Evolutionary conservation across 2,329 filamentous ascomycete species (phyloP), one percentile per base, ranked within the genome.

Genomic region (Rhynchosporium graminicola): DNA sequence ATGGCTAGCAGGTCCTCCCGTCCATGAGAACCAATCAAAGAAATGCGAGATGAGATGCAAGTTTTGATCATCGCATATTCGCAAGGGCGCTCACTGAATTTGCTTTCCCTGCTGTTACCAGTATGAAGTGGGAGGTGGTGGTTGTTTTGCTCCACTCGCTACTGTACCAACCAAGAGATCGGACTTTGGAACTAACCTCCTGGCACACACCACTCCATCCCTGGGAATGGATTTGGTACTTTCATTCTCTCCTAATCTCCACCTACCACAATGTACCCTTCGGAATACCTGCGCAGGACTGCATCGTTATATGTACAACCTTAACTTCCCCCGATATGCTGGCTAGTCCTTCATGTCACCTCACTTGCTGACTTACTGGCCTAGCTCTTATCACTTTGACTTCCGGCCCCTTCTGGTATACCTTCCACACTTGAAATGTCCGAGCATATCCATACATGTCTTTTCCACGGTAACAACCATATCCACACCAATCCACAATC

Each of bases 1-100:
- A 57, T 48, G 42, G 31, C 12, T 33, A 60, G 62, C 60, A 64
- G 60, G 55, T 31, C 50, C 55, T 65, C 61, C 63, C 63, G 63
- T 36, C 33, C 33, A 36, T 10, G 33, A 36, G 33, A 5, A 36
- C 33, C 33, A 36, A 36, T 36, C 5, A 36, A 10, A 36, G 33
- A 36, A 36, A 36, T 36, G 33, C 33, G 33, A 36, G 9, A 36
- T 36, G 33, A 36, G 33, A 36, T 10, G 33, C 5, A 36, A 36
- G 33, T 36, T 36, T 36, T 36, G 6, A 36, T 2, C 28, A 15
- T 28, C 20, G 33, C 4, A 54, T 13, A 13, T 26, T 48, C 46
- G 46, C 46, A 52, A 51, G 29, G 48, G 6, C 6, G 15, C 13
- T 20, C 50, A 15, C 33, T 52, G 51, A 20, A 10, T 12, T 36